A percentile compares a stretch with the other conserved stretches of the same genome.
These are phyloP conservation scores for Aspergillus chevalieri DNA, from an alignment of 2,329 filamentous ascomycete genomes.

Conservation along the genomic window DNA sequence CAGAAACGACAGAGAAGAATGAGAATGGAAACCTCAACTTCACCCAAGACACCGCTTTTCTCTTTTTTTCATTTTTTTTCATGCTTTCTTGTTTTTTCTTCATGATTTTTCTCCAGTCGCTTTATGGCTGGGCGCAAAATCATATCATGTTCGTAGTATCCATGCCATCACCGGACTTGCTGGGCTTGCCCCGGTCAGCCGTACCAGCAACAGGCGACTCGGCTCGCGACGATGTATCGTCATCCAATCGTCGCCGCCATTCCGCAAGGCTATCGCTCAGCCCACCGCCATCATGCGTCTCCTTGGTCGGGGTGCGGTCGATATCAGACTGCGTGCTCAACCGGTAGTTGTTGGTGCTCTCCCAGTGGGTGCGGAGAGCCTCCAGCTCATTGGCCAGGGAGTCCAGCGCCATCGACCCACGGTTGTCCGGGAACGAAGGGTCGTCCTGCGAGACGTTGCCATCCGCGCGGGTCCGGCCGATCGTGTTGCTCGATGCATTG, in stretches of 20 bases:
- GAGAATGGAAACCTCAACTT: too few species aligned
- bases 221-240: conserved; percentile 39
- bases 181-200: conserved; percentile 18
- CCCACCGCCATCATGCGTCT: conserved; percentile 31
- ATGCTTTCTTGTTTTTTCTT: too few species aligned
- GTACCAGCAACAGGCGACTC: conserved; percentile 14
- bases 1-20: too few species aligned
- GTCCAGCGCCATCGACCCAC: conserved; percentile 70
- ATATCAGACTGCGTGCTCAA: conserved; percentile 87
- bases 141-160: conserved; percentile 31
- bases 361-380: conserved; percentile 84
- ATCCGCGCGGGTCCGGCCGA: conserved; percentile 32
- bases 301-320: conserved; percentile 53
- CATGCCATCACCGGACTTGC: conserved; percentile 16
- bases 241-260: conserved; percentile 73
- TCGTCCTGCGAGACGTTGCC: conserved; percentile 40
- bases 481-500: conserved; percentile 48
- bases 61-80: too few species aligned
- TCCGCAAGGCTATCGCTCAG: conserved; percentile 69
- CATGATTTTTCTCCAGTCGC: too few species aligned
- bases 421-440: conserved; percentile 42
- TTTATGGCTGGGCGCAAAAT: conserved; percentile 3
- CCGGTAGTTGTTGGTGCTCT: conserved; percentile 89
- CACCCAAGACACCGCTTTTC: too few species aligned
- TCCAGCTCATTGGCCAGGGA: conserved; percentile 89